Conservation (phyloP, 2,329 filamentous ascomycete species). For the Pyrenophora seminiperda region DNA sequence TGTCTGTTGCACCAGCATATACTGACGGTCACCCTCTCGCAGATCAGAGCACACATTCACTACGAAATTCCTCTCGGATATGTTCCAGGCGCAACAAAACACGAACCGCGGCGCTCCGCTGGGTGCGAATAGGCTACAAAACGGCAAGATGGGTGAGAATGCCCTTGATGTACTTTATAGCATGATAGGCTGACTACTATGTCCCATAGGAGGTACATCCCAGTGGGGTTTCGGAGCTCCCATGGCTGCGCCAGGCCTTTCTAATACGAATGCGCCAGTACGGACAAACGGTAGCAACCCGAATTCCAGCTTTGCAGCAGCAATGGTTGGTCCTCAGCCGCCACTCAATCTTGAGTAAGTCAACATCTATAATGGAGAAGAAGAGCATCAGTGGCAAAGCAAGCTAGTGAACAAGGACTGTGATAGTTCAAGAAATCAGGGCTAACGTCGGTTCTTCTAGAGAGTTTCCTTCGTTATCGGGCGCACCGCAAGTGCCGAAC, state of each 20-base stretch:
- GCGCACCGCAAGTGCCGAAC: constrained; percentile 61
- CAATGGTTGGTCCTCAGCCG: constrained; percentile 59
- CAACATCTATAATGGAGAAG: constrained; percentile 11
- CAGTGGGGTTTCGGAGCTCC: constrained; percentile 64
- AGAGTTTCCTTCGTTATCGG: constrained; percentile 67
- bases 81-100: constrained; percentile 58
- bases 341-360: constrained; percentile 64
- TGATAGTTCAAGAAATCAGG: constrained; percentile 9
- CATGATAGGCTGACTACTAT: constrained; percentile 25
- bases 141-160: constrained; percentile 59
- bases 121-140: constrained; percentile 57
- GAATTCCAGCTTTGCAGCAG: constrained; percentile 61
- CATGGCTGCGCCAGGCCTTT: constrained; percentile 58
- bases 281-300: constrained; percentile 56
- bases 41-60: constrained; percentile 58
- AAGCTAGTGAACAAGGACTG: not conserved
- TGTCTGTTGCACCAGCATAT: constrained; percentile 2
- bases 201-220: constrained; percentile 55
- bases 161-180: not conserved
- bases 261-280: constrained; percentile 55
- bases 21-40: constrained; percentile 21
- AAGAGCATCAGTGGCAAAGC: not conserved
- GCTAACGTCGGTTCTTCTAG: constrained; percentile 48
- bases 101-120: constrained; percentile 56
- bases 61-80: constrained; percentile 59